Percentiles rank a stretch among this genome's conserved stretches.
These are phyloP conservation scores for Zostera marina DNA, from an alignment of 116 monocot species.

Conservation along the genomic window DNA sequence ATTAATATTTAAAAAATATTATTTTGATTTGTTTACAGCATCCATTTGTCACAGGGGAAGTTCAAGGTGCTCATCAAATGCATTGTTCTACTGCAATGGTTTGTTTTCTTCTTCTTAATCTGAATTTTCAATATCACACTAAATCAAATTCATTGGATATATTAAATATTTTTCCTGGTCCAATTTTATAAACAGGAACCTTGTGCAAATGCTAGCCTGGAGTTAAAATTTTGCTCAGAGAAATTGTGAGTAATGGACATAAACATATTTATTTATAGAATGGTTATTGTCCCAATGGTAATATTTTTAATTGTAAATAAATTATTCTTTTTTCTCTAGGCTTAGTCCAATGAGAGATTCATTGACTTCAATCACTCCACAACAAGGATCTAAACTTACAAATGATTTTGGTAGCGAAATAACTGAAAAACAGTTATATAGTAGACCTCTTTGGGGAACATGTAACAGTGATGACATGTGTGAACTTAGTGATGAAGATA, in stretches of 20 bases:
- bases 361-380: constrained; percentile 2
- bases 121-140: not conserved
- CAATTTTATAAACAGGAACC: not conserved
- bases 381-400: constrained; percentile 10
- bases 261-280: not conserved
- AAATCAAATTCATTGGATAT: not conserved
- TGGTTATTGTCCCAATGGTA: not conserved
- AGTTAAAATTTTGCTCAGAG: not conserved
- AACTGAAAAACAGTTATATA: constrained; percentile 13
- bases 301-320: not conserved
- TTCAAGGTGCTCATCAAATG: constrained; percentile 24
- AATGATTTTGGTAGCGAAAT: constrained; percentile 13
- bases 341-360: constrained; percentile 7
- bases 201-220: not conserved
- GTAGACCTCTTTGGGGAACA: constrained; percentile 42
- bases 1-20: not conserved
- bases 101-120: constrained; percentile 9
- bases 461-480: constrained; percentile 52
- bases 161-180: not conserved
- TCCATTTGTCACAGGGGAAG: constrained; percentile 67
- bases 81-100: constrained; percentile 25
- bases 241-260: not conserved
- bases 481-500: constrained; percentile 40
- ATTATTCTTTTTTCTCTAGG: not conserved
- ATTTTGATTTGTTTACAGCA: constrained; percentile 30